Percentiles rank a stretch among this genome's conserved stretches.
Evolutionary conservation across 2,329 filamentous ascomycete genomes (phyloP).

Genomic region (Beauveria medogensis): DNA sequence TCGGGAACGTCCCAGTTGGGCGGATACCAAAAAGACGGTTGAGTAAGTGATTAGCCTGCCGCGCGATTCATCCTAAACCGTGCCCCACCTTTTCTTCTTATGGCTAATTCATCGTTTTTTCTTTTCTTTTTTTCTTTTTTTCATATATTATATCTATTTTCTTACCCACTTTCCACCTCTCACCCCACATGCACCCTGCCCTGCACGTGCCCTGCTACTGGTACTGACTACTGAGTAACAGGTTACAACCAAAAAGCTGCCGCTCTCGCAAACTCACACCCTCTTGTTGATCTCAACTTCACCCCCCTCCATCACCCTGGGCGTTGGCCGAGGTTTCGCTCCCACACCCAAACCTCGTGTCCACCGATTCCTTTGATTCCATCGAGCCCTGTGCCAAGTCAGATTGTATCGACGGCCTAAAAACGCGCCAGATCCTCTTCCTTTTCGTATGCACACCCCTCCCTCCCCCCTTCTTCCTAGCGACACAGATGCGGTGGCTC

Average conservation of each 20-base stretch:
- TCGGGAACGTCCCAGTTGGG: neutral
- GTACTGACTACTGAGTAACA: too few relatives aligned
- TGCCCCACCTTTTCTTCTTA: neutral
- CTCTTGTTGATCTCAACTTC: neutral
- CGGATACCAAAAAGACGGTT: too few relatives aligned
- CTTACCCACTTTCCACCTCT: neutral
- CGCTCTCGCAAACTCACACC: too few relatives aligned
- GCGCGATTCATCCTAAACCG: conserved; percentile 2
- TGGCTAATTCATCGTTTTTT: neutral
- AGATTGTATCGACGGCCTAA: conserved; percentile 31
- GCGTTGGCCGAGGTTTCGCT: neutral
- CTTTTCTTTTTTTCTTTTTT: neutral
- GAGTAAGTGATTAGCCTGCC: neutral
- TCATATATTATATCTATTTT: neutral
- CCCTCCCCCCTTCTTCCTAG: neutral
- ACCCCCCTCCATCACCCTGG: neutral
- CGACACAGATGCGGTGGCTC: neutral
- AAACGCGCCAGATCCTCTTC: conserved; percentile 25
- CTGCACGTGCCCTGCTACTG: neutral
- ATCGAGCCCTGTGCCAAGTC: conserved; percentile 19
- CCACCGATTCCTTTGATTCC: neutral
- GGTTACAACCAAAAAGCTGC: too few relatives aligned
- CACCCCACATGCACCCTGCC: neutral
- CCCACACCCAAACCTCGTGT: neutral
- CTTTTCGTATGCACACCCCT: neutral